Evolutionary conservation across 495 filamentous ascomycete species (phyloP).

Genomic region (Tuber umbilicatum): DNA sequence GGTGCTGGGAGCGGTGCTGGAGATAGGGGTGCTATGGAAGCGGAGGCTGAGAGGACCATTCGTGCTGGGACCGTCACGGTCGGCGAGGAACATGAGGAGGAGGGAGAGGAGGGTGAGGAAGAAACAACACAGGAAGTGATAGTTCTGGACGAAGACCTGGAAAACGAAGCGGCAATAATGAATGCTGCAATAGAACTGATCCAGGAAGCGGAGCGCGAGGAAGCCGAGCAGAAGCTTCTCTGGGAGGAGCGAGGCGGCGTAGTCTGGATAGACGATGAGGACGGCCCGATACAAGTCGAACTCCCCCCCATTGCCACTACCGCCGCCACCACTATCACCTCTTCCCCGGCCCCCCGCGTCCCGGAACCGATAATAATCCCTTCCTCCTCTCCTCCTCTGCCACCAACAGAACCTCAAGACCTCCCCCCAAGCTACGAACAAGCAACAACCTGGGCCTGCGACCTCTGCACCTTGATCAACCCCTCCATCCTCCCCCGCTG

Average conservation of each 20-base stretch:
- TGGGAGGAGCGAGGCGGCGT: constrained; percentile 23
- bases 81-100: no score
- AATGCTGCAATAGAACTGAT: constrained; percentile 82
- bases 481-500: constrained; percentile 62
- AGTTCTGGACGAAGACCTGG: constrained; percentile 62
- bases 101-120: background rate
- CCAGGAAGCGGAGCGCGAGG: constrained; percentile 63
- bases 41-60: constrained; percentile 60
- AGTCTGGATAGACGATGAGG: constrained; percentile 27
- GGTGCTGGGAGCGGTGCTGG: constrained; percentile 59
- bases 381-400: background rate
- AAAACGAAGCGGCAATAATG: constrained; percentile 82
- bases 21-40: constrained; percentile 52
- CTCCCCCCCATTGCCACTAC: background rate
- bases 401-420: constrained; percentile 7
- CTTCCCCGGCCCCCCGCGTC: background rate
- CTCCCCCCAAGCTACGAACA: constrained; percentile 25
- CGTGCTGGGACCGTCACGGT: constrained; percentile 71
- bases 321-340: background rate
- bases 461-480: constrained; percentile 78
- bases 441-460: constrained; percentile 61
- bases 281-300: constrained; percentile 14
- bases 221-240: constrained; percentile 55
- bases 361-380: background rate
- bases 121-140: background rate